Evolutionary conservation across 371 early-diverging fungal genomes (phyloP).

Genomic region (Parasitella parasitica): DNA sequence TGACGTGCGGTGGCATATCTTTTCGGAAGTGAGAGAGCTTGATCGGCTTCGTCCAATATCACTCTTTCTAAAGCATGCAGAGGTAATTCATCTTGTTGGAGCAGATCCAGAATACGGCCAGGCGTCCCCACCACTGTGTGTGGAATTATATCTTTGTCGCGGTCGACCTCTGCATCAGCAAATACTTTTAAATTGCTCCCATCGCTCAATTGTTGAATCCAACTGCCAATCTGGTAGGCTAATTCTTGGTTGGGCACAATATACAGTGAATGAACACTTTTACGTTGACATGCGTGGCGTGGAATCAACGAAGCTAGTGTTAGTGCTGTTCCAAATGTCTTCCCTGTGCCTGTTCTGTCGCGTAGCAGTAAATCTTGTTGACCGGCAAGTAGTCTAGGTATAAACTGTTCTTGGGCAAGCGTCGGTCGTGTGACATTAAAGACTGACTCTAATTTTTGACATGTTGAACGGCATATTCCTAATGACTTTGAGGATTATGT

Average conservation of each 20-base stretch:
- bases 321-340: conserved; percentile 69
- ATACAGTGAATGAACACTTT: conserved; percentile 58
- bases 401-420: conserved; percentile 52
- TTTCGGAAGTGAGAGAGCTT: conserved; percentile 60
- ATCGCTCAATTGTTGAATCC: conserved; percentile 40
- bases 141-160: conserved; percentile 1
- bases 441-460: conserved; percentile 39
- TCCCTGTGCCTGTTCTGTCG: conserved; percentile 83
- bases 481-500: conserved; percentile 31
- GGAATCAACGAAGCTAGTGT: conserved; percentile 36
- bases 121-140: conserved; percentile 73
- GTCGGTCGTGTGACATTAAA: conserved; percentile 56
- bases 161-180: background rate
- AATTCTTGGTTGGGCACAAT: conserved; percentile 89
- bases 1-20: conserved; percentile 58
- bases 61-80: conserved; percentile 54
- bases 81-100: conserved; percentile 43
- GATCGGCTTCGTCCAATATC: conserved; percentile 79
- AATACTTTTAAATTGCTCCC: background rate
- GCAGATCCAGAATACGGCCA: conserved; percentile 49
- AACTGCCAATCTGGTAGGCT: conserved; percentile 71
- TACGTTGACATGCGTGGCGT: background rate
- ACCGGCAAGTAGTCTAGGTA: conserved; percentile 56
- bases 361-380: conserved; percentile 60
- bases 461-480: conserved; percentile 50